These are phyloP conservation scores for Colletotrichum chlorophyti DNA, from an alignment of 2,329 filamentous ascomycete species.

Conservation along the genomic window DNA sequence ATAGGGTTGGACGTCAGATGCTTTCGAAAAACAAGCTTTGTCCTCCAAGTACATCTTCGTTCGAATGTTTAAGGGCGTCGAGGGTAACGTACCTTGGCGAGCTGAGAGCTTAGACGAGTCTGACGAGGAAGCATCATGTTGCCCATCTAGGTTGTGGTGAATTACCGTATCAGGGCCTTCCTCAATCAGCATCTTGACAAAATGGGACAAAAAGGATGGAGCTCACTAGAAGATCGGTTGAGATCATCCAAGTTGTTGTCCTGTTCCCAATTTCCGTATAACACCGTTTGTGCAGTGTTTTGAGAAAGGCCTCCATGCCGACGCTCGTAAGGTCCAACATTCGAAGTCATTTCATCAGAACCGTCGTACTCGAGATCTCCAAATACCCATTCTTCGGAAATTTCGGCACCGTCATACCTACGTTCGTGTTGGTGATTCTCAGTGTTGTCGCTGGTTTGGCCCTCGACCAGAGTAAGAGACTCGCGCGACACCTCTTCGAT, in stretches of 20 bases:
- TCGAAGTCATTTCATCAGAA: conserved; percentile 9
- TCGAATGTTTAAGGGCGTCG: too few species aligned
- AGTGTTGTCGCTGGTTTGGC: background rate
- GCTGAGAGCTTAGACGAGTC: conserved; percentile 1
- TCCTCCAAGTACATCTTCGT: too few species aligned
- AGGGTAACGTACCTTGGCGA: conserved; percentile 15
- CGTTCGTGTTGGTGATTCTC: background rate
- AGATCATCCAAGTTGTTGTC: conserved; percentile 23
- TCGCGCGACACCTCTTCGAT: conserved; percentile 22
- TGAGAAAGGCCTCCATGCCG: background rate
- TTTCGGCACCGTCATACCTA: background rate
- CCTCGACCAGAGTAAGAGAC: background rate
- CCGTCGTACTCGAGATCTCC: background rate
- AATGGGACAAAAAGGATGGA: too few species aligned
- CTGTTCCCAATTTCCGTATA: conserved; percentile 26
- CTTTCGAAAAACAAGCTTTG: too few species aligned
- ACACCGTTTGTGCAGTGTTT: conserved; percentile 14
- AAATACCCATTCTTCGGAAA: conserved; percentile 1
- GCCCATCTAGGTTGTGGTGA: background rate
- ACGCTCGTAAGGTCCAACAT: conserved; percentile 8
- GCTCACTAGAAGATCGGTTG: conserved; percentile 17
- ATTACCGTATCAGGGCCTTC: conserved; percentile 21
- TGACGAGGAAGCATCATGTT: background rate
- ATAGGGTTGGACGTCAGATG: too few species aligned
- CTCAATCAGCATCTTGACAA: too few species aligned